Evolutionary conservation across 1,284 basidiomycete species (phyloP), one percentile per base, ranked within the genome.

Genomic region (Singerocomus inundabilis): DNA sequence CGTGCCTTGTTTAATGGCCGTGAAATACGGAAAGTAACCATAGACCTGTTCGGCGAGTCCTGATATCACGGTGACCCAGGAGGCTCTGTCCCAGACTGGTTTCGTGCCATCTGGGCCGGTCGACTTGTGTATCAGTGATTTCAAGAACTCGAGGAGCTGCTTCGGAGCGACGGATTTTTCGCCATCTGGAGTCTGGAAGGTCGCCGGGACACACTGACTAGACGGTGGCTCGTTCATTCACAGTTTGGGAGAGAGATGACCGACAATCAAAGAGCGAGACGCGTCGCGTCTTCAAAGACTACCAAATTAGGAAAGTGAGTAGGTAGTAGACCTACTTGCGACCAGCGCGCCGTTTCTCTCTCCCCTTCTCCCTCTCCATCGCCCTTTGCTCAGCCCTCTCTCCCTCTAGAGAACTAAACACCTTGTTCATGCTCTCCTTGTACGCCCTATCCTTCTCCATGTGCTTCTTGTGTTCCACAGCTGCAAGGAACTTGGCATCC

Each of bases 341-440:
- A 41, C 87, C 90, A 25, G 88, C 76, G 51, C 90, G 75, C 64
- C 80, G 81, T 72, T 89, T 93, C 51, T 88, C 88, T 62, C 76
- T 84, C 45, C 71, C 69, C 72, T 93, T 93, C 65, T 88, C 87
- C 64, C 83, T 84, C 46, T 93, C 89, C 84, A 90, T 84, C 48
- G 84, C 84, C 77, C 98, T 99, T 75, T 99, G 85, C 72, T 99
- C 97, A 21, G 92, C 92, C 48, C 96, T 76, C 75, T 99, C 97
- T 36, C 84, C 80, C 62, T 95, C 89, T 46, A 99, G 78, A 1
- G 84, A 84, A 2, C 87, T 85, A 66, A 88, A 85, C 38, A 90
- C 91, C 62, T 80, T 83, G 67, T 88, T 88, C 89, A 95, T 90
- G 55, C 80, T 81, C 50, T 85, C 78, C 60, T 81, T 80, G 70